Conservation (phyloP, 257 asterid species). For the Henckelia pumila region DNA sequence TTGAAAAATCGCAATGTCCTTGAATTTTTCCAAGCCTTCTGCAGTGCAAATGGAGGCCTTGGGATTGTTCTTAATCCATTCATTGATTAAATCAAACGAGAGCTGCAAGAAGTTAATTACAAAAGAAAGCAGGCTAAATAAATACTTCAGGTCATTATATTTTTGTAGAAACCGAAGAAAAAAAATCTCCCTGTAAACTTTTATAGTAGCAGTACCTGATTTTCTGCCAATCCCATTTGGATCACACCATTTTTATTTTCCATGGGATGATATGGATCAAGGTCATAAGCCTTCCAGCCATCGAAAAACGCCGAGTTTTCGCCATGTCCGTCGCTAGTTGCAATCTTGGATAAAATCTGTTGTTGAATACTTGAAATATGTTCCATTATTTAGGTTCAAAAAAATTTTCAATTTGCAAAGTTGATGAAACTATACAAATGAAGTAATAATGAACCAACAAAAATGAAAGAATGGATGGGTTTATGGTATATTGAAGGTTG, state of each 20-base stretch:
- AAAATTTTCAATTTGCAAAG: background rate
- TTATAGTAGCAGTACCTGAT: constrained; percentile 34
- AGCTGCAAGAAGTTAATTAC: constrained; percentile 41
- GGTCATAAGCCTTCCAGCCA: constrained; percentile 75
- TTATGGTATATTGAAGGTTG: background rate
- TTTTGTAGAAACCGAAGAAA: background rate
- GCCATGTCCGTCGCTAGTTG: constrained; percentile 64
- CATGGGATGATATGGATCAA: constrained; percentile 53
- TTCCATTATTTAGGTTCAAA: constrained; percentile 26
- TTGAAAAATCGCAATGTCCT: constrained; percentile 60
- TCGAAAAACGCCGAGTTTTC: constrained; percentile 65
- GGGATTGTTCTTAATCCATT: constrained; percentile 57
- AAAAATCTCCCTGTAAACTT: background rate
- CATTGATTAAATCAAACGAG: constrained; percentile 53
- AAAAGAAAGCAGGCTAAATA: background rate
- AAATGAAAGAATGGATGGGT: constrained; percentile 21
- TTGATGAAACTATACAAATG: constrained; percentile 8
- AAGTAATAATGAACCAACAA: constrained; percentile 14
- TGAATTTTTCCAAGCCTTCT: constrained; percentile 48
- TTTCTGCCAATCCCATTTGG: constrained; percentile 75
- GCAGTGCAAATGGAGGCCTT: constrained; percentile 61
- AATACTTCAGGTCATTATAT: background rate
- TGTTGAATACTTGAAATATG: constrained; percentile 17
- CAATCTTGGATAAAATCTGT: constrained; percentile 47
- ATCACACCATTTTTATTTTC: constrained; percentile 56